Percentiles rank a stretch among this genome's conserved stretches.
These are phyloP conservation scores for Amborella trichopoda DNA, from an alignment of 164 flowering plant genomes.

Conservation along the genomic window DNA sequence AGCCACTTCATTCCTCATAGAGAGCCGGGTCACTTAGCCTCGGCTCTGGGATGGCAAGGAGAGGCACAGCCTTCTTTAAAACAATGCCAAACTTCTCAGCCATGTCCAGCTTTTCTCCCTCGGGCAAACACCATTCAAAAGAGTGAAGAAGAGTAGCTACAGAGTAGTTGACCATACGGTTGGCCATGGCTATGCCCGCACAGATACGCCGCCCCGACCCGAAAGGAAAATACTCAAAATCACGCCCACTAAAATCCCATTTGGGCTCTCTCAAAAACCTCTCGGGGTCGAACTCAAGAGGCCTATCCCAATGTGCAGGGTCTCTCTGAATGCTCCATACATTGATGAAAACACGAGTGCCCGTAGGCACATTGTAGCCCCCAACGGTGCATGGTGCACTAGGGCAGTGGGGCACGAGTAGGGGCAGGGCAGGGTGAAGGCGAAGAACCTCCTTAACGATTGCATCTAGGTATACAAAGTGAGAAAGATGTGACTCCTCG, in stretches of 20 bases:
- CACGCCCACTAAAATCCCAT: constrained; percentile 12
- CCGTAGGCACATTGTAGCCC: constrained; percentile 26
- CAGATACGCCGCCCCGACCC: constrained; percentile 48
- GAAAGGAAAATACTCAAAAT: constrained; percentile 33
- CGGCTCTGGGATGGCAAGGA: constrained; percentile 29
- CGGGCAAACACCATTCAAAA: constrained; percentile 25
- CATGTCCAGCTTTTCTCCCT: constrained; percentile 17
- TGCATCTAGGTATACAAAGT: constrained; percentile 23
- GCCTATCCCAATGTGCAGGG: constrained; percentile 30
- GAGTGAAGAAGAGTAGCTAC: constrained; percentile 33
- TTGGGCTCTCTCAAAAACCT: constrained; percentile 10
- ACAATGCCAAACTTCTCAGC: constrained; percentile 28
- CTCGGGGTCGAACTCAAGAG: constrained; percentile 18
- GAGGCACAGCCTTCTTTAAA: constrained; percentile 19
- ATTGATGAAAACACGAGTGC: constrained; percentile 19
- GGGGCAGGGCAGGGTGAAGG: constrained; percentile 20
- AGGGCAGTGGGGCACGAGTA: constrained; percentile 13
- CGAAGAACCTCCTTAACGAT: constrained; percentile 29
- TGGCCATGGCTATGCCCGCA: constrained; percentile 31
- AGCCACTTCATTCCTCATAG: no score
- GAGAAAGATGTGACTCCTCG: constrained; percentile 16
- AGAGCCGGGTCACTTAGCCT: constrained; percentile 5
- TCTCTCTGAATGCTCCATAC: constrained; percentile 40
- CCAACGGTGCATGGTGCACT: constrained; percentile 14
- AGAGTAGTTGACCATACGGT: constrained; percentile 16